Percentiles rank a stretch among this genome's conserved stretches.
Conservation (phyloP, 2,329 filamentous ascomycete species). For the Epichloe glyceriae region DNA sequence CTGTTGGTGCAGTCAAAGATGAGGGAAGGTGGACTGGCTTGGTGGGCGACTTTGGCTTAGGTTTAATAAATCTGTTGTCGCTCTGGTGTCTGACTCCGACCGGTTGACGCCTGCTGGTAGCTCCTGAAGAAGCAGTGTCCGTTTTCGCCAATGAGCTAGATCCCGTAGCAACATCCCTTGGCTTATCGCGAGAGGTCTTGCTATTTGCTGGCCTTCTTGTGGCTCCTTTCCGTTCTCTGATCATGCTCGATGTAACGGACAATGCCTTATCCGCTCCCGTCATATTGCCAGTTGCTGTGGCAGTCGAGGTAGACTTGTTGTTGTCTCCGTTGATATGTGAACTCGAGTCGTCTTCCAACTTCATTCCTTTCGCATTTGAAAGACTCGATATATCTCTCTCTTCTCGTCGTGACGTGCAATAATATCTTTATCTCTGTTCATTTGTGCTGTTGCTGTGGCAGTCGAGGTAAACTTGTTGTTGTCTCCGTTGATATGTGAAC, state of each 20-base stretch:
- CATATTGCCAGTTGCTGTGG: background rate
- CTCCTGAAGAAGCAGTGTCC: slow-evolving; percentile 20
- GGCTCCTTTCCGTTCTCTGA: background rate
- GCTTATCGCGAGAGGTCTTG: background rate
- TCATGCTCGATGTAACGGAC: background rate
- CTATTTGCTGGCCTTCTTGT: background rate
- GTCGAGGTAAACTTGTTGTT: background rate
- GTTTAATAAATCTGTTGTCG: slow-evolving; percentile 38
- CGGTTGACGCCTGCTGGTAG: slow-evolving; percentile 30
- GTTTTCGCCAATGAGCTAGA: slow-evolving; percentile 6
- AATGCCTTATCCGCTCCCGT: background rate
- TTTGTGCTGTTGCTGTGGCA: background rate
- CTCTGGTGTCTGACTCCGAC: slow-evolving; percentile 25
- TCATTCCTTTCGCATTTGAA: background rate
- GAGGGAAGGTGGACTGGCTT: slow-evolving; percentile 53
- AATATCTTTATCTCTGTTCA: background rate
- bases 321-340: background rate
- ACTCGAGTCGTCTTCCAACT: background rate
- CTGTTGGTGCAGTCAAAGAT: slow-evolving; percentile 56
- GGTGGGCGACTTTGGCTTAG: slow-evolving; percentile 55
- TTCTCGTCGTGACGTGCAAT: background rate
- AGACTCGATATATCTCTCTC: background rate
- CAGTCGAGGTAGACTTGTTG: background rate
- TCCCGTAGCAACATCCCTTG: slow-evolving; percentile 6
- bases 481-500: background rate